phyloP scores from a whole-genome alignment of 495 filamentous ascomycete genomes.

The Massariosphaeria phaeospora region DNA sequence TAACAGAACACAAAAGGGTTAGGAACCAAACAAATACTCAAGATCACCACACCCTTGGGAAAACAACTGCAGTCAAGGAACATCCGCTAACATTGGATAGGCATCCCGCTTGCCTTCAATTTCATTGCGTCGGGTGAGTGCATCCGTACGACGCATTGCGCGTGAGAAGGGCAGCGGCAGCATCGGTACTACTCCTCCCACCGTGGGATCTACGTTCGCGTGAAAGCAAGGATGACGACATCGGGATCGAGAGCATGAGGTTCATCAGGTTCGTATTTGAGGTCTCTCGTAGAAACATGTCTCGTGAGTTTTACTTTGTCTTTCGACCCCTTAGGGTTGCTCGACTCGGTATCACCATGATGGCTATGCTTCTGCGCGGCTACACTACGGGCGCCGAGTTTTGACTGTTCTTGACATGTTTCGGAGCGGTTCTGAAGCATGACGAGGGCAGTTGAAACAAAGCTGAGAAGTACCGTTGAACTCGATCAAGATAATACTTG shows the following conservation, averaged over 20 bases:
- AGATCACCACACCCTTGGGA: not conserved
- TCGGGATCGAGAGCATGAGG: constrained; percentile 5
- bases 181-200: constrained; percentile 42
- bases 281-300: constrained; percentile 32
- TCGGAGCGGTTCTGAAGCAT: not conserved
- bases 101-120: constrained; percentile 68
- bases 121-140: constrained; percentile 83
- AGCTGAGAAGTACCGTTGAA: constrained; percentile 90
- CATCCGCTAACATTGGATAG: constrained; percentile 39
- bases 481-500: constrained; percentile 96
- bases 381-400: constrained; percentile 81
- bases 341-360: too few species aligned
- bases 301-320: too few species aligned
- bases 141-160: constrained; percentile 14
- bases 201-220: constrained; percentile 7
- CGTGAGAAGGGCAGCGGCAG: constrained; percentile 34
- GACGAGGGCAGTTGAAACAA: constrained; percentile 45
- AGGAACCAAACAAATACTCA: constrained; percentile 35
- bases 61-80: not conserved
- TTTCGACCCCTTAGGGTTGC: too few species aligned
- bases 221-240: not conserved
- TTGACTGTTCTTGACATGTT: constrained; percentile 2
- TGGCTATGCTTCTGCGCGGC: constrained; percentile 52
- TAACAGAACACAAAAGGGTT: constrained; percentile 73
- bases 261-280: constrained; percentile 34